These are phyloP conservation scores for Tolypocladium amazonense DNA, from an alignment of 2,329 filamentous ascomycete genomes.

Conservation along the genomic window DNA sequence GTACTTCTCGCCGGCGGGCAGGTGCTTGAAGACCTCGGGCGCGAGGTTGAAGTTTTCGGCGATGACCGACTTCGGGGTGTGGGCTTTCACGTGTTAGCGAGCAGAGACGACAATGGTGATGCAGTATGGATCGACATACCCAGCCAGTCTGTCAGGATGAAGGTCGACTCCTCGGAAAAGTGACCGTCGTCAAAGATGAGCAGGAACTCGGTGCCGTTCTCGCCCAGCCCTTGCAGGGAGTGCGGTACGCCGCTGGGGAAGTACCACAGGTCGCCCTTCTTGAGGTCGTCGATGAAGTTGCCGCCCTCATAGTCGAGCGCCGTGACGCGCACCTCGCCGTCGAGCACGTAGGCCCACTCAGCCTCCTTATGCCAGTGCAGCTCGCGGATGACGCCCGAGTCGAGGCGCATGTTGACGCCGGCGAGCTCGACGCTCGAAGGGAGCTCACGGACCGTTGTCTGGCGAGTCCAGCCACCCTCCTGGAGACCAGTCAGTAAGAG, in stretches of 20 bases:
- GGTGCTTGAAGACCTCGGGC: conserved; percentile 57
- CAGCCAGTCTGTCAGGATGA: conserved; percentile 64
- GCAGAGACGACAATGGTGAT: background rate
- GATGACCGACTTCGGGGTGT: conserved; percentile 61
- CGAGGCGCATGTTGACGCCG: conserved; percentile 69
- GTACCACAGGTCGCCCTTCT: conserved; percentile 71
- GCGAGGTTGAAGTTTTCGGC: conserved; percentile 67
- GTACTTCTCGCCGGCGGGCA: conserved; percentile 60
- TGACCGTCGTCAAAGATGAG: conserved; percentile 37
- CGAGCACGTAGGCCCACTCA: conserved; percentile 67
- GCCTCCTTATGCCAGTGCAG: conserved; percentile 75
- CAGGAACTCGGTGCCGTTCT: conserved; percentile 45
- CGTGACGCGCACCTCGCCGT: conserved; percentile 60
- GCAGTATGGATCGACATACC: conserved; percentile 21
- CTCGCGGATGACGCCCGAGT: conserved; percentile 62
- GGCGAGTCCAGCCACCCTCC: conserved; percentile 64
- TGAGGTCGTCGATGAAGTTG: conserved; percentile 66
- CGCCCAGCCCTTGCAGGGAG: conserved; percentile 60
- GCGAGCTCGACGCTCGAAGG: conserved; percentile 59
- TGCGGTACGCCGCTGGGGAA: conserved; percentile 71
- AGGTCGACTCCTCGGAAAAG: conserved; percentile 55
- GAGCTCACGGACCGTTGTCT: conserved; percentile 58
- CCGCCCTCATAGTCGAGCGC: conserved; percentile 66
- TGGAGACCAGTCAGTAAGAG: background rate
- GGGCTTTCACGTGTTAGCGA: conserved; percentile 28